These are phyloP conservation scores for Microcyclosporella mali DNA, from an alignment of 2,329 filamentous ascomycete genomes.

Conservation along the genomic window DNA sequence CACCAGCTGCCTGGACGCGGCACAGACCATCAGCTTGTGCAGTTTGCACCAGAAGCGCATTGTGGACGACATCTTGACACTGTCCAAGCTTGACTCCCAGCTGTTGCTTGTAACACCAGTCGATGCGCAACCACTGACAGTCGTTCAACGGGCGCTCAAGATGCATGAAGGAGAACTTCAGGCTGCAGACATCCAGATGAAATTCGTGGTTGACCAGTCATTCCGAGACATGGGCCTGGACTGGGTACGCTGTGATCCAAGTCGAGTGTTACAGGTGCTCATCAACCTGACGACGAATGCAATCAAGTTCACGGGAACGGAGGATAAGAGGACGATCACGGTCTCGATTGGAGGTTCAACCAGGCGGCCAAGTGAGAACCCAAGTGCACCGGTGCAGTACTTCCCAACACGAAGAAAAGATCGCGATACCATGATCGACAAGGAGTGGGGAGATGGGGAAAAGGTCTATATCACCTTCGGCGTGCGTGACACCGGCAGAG, in stretches of 20 bases:
- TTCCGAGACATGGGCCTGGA: constrained; percentile 54
- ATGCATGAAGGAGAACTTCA: constrained; percentile 74
- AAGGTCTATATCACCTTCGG: constrained; percentile 63
- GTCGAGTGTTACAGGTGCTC: constrained; percentile 68
- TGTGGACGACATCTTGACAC: constrained; percentile 67
- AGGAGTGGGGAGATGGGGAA: constrained; percentile 65
- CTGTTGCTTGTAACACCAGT: constrained; percentile 67
- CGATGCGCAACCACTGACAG: constrained; percentile 59
- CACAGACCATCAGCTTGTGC: constrained; percentile 70
- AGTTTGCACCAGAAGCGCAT: constrained; percentile 75
- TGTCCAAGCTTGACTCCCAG: constrained; percentile 70
- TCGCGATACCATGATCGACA: constrained; percentile 43
- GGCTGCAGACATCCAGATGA: constrained; percentile 61
- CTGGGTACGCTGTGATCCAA: constrained; percentile 68
- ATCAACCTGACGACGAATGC: constrained; percentile 64
- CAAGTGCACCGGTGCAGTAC: constrained; percentile 50
- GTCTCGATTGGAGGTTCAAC: constrained; percentile 60
- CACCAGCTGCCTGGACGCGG: constrained; percentile 61
- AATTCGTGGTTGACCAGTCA: constrained; percentile 57
- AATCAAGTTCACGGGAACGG: constrained; percentile 70
- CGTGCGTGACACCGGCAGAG: constrained; percentile 68
- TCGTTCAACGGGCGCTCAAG: constrained; percentile 62
- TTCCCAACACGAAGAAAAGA: constrained; percentile 52
- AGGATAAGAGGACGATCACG: constrained; percentile 56
- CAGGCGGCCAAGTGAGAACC: constrained; percentile 44